Conservation (phyloP, 2,329 filamentous ascomycete species). For the Podosphaera aphanis region DNA sequence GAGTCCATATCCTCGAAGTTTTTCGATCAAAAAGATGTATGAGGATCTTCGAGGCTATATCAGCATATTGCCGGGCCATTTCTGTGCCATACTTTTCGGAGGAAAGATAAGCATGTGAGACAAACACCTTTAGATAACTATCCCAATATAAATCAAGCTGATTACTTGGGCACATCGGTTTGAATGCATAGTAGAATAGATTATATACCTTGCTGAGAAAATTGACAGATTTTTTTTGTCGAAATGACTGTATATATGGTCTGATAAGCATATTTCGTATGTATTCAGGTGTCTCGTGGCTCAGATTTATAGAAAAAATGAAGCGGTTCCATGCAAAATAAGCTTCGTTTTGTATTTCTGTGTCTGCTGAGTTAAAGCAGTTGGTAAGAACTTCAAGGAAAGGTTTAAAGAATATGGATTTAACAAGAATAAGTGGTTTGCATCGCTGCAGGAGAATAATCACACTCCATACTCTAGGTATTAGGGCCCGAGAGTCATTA, state of each 20-base stretch:
- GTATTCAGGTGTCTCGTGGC: constrained; percentile 28
- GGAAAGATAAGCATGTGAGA: constrained; percentile 28
- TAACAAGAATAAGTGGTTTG: constrained; percentile 30
- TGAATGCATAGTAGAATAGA: constrained; percentile 62
- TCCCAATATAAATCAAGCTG: constrained; percentile 63
- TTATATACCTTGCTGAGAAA: constrained; percentile 52
- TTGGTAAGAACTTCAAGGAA: constrained; percentile 63
- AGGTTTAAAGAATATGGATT: constrained; percentile 48
- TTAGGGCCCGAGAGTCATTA: constrained; percentile 35
- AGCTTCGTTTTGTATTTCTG: constrained; percentile 47
- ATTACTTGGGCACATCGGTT: constrained; percentile 39
- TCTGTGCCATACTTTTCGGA: constrained; percentile 18
- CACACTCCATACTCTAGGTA: constrained; percentile 77
- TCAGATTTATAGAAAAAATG: constrained; percentile 47
- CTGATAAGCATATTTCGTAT: constrained; percentile 42
- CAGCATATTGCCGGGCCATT: constrained; percentile 23
- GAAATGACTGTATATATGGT: constrained; percentile 45
- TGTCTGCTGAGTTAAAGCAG: constrained; percentile 63
- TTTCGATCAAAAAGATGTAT: constrained; percentile 43
- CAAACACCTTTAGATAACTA: constrained; percentile 40
- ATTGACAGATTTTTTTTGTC: constrained; percentile 31
- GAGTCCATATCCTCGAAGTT: constrained; percentile 41
- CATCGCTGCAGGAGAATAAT: constrained; percentile 53
- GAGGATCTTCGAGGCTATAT: constrained; percentile 44
- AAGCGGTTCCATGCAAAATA: constrained; percentile 73